Base-by-base conservation (phyloP, 495 filamentous ascomycete genomes). In the Talaromyces nanjingensis region DNA sequence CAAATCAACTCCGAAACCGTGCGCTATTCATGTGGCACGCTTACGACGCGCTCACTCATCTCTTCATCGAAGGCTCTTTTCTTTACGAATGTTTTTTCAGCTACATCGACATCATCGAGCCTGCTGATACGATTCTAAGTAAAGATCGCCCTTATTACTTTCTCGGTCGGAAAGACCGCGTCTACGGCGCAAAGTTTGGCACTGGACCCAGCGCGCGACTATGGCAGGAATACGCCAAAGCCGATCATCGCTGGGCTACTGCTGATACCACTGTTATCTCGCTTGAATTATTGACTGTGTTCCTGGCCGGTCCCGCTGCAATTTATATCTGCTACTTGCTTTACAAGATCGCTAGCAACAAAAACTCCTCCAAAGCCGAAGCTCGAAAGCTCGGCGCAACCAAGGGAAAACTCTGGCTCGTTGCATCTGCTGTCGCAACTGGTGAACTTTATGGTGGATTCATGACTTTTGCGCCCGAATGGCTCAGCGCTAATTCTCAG, bases 401-500 rank as follows among this genome's bases (percentile, higher is more conserved):
- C 67, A 83, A 86, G 69, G 81, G 78, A n/a, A 79, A 81, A 60
- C 75, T 85, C 58, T 88, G 86, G 81, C 83, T 93, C 65, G 79
- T 85, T 69, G 87, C 91, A 72, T 81, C 84, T 29, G 81, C 91
- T 25, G 73, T 97, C 59, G 93, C 93, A n/a, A 93, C 90, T 6
- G 92, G 85, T n/a, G 93, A 98, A 79, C 72, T 98, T 12, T 98
- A 98, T 76, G 93, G 93, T 42, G 92, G 90, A 81, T 97, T 89
- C 72, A 97, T 98, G 90, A 98, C 93, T 0, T 98, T 98, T 76
- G 88, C 85, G 67, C 93, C 93, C 14, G 93, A 98, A 77, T 98
- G 92, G 93, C 74, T 98, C 62, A 88, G 83, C 4, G 89, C 87
- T 2, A 90, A 81, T 64, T 73, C 84, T 64, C 91, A 91, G 73